Conservation (phyloP, 2,329 filamentous ascomycete species). For the Drechslerella coelobrocha region DNA sequence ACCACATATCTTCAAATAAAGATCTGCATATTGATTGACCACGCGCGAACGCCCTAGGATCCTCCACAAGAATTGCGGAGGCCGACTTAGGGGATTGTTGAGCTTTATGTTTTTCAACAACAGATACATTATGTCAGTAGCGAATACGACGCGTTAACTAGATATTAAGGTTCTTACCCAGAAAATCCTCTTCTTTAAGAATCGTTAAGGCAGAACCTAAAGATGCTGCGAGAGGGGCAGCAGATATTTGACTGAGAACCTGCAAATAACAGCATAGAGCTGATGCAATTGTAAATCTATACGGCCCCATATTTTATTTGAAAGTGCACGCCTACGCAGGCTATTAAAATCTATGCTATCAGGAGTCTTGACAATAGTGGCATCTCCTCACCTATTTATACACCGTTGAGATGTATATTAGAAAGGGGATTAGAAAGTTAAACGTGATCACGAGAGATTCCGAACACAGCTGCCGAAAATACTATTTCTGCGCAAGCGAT, state of each 20-base stretch:
- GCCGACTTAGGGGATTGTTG: constrained; percentile 8
- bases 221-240: constrained; percentile 5
- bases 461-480: too few species aligned
- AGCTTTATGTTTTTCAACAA: constrained; percentile 13
- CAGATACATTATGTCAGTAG: neutral
- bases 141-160: neutral
- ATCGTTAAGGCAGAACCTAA: constrained; percentile 24
- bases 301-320: too few species aligned
- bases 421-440: too few species aligned
- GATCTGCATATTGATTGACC: neutral
- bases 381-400: too few species aligned
- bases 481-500: too few species aligned
- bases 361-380: too few species aligned
- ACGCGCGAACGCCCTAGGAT: neutral
- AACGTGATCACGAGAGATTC: too few species aligned
- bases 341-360: too few species aligned
- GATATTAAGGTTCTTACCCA: constrained; percentile 2
- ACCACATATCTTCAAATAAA: constrained; percentile 20
- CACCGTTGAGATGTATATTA: too few species aligned
- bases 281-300: too few species aligned
- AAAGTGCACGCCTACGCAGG: too few species aligned
- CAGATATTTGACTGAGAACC: neutral
- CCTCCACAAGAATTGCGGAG: constrained; percentile 20
- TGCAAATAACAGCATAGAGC: neutral
- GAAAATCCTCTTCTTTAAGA: constrained; percentile 34